These are phyloP conservation scores for Aspergillus haitiensis DNA, from an alignment of 495 filamentous ascomycete species.

Conservation along the genomic window DNA sequence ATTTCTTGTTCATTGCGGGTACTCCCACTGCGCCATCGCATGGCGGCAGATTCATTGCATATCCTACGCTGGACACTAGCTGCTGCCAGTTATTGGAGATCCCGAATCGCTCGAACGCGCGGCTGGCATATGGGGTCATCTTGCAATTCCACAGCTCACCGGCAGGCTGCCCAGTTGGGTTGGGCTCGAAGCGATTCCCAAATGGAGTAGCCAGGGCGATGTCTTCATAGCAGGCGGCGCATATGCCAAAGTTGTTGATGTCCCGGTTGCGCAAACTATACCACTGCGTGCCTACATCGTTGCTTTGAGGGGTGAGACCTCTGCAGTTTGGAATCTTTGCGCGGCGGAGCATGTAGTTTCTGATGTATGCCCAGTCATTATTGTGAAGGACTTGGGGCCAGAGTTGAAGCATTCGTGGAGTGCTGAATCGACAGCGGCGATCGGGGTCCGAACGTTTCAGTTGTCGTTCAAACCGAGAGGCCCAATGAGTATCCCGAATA, in stretches of 20 bases:
- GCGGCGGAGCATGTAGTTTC: neutral
- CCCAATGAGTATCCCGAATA: constrained; percentile 1
- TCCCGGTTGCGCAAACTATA: neutral
- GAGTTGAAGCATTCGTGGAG: constrained; percentile 1
- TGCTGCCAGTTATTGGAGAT: neutral
- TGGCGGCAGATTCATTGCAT: neutral
- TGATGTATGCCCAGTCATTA: constrained; percentile 7
- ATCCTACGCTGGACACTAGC: neutral
- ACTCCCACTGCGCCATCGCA: neutral
- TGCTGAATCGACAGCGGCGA: constrained; percentile 4
- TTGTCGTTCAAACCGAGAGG: neutral
- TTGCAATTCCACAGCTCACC: neutral
- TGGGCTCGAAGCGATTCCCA: neutral
- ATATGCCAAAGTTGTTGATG: neutral
- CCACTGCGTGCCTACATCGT: neutral
- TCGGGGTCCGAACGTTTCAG: neutral
- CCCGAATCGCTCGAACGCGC: neutral
- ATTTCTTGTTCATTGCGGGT: neutral
- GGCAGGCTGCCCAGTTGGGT: neutral
- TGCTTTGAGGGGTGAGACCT: neutral
- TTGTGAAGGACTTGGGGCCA: constrained; percentile 2
- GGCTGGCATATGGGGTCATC: neutral
- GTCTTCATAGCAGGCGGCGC: constrained; percentile 7
- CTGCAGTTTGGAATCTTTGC: neutral
- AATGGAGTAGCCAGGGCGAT: neutral